phyloP scores from a whole-genome alignment of 495 filamentous ascomycete genomes.

The Xylaria scruposa region DNA sequence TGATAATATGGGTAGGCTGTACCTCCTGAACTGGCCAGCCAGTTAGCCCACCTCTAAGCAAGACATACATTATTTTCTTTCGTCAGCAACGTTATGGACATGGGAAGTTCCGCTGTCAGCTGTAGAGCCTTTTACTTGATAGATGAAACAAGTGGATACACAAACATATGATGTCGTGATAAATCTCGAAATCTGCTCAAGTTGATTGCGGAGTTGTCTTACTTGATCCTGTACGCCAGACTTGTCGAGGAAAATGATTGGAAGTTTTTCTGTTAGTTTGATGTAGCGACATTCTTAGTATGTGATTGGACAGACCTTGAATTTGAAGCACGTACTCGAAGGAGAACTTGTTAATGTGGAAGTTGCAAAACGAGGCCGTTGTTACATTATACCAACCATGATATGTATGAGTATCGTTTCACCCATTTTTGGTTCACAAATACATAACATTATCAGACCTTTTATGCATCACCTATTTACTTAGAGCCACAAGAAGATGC shows the following conservation, averaged over 20 bases:
- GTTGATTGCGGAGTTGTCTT: background rate
- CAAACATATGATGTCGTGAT: background rate
- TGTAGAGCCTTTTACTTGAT: background rate
- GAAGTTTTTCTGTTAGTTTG: background rate
- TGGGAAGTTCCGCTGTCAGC: background rate
- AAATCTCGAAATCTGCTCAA: background rate
- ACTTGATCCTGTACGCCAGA: background rate
- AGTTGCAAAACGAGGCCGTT: background rate
- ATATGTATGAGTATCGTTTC: background rate
- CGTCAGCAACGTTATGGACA: background rate
- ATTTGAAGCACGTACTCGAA: background rate
- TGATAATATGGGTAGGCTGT: background rate
- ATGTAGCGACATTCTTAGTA: background rate
- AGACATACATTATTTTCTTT: background rate
- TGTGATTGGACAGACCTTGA: background rate
- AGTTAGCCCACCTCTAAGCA: background rate
- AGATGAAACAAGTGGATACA: background rate
- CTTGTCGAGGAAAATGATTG: background rate
- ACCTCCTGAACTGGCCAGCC: background rate
- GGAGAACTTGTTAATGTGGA: background rate
- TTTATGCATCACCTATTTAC: background rate
- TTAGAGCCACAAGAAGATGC: background rate
- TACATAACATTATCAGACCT: background rate
- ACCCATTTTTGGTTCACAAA: background rate
- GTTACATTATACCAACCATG: background rate